phyloP scores from a whole-genome alignment of 1,284 basidiomycete genomes.

The Trichosporon sp. region DNA sequence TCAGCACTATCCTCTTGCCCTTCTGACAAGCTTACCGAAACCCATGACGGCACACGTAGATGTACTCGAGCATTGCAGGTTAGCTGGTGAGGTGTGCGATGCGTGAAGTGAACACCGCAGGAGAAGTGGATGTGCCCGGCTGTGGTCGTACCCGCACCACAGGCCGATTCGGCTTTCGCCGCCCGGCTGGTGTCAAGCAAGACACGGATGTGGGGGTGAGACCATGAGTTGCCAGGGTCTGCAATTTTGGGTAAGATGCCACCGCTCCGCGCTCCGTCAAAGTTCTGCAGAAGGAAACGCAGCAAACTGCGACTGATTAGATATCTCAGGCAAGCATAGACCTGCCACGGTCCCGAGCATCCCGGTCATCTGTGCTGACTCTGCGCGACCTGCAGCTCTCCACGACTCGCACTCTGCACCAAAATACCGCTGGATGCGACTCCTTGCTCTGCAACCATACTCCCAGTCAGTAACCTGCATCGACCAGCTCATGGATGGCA shows the following conservation, averaged over 20 bases:
- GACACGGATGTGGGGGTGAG: no score
- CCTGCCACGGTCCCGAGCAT: no score
- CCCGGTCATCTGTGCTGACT: no score
- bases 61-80: constrained; percentile 56
- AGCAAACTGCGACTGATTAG: not conserved
- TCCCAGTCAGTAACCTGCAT: not conserved
- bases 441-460: not conserved
- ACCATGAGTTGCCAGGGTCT: not conserved
- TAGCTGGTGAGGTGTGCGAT: not conserved
- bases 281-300: not conserved
- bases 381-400: no score
- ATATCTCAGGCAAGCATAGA: not conserved
- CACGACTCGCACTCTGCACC: no score
- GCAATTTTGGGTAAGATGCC: not conserved
- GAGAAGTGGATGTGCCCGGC: not conserved
- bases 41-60: constrained; percentile 60
- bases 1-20: constrained; percentile 27
- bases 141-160: constrained; percentile 13
- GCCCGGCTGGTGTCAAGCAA: not conserved
- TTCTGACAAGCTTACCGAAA: constrained; percentile 47
- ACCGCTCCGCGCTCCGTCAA: not conserved
- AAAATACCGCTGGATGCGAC: not conserved
- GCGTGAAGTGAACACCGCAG: not conserved
- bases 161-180: constrained; percentile 6
- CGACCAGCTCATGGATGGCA: constrained; percentile 27